These are phyloP conservation scores for Nicotiana paniculata DNA, from an alignment of 257 asterid species.

Conservation along the genomic window DNA sequence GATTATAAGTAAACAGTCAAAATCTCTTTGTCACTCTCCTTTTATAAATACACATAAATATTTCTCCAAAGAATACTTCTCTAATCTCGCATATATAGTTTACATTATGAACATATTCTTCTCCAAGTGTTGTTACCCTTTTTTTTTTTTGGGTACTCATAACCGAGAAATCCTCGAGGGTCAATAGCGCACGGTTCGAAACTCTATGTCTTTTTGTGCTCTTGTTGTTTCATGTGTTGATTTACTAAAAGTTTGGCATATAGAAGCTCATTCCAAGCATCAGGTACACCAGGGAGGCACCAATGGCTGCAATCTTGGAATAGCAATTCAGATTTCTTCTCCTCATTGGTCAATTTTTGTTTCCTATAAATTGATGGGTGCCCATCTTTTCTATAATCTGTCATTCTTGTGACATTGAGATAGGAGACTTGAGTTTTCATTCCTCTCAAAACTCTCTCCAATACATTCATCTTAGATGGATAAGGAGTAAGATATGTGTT, in stretches of 20 bases:
- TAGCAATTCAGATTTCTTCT: slow-evolving; percentile 23
- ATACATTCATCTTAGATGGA: slow-evolving; percentile 47
- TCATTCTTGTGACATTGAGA: slow-evolving; percentile 55
- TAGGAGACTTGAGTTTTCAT: slow-evolving; percentile 40
- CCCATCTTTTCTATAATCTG: slow-evolving; percentile 56
- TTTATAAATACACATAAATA: neutral
- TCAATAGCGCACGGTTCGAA: too few species aligned
- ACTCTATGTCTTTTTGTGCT: slow-evolving; percentile 15
- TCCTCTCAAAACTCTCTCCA: slow-evolving; percentile 39
- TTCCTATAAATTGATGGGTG: slow-evolving; percentile 65
- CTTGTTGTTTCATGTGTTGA: slow-evolving; percentile 27
- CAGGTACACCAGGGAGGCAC: slow-evolving; percentile 89
- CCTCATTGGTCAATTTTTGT: slow-evolving; percentile 35
- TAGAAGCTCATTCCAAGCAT: slow-evolving; percentile 62
- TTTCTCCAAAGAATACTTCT: neutral
- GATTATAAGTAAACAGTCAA: too few species aligned
- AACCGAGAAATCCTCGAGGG: neutral
- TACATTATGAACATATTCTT: neutral
- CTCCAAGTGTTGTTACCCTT: neutral
- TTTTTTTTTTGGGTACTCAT: too few species aligned
- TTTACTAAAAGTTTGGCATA: slow-evolving; percentile 48
- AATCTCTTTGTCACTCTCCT: neutral
- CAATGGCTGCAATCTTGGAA: slow-evolving; percentile 82
- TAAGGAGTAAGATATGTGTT: slow-evolving; percentile 33
- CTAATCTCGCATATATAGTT: neutral